Percentiles rank a stretch among this genome's conserved stretches.
Conservation (phyloP, 176 grass and related monocot species). For the Phoenix dactylifera region DNA sequence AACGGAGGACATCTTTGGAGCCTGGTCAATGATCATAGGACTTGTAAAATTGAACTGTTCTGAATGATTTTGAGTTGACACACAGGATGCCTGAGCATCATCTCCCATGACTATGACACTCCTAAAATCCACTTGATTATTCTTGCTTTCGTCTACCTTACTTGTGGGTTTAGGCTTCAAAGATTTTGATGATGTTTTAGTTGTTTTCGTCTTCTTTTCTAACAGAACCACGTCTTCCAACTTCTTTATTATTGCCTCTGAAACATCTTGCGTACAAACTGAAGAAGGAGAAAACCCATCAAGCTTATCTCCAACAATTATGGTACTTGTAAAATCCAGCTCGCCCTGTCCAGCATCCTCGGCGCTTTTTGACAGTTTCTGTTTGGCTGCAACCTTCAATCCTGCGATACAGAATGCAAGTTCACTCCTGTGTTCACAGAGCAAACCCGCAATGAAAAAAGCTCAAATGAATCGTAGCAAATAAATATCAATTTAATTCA, state of each 20-base stretch:
- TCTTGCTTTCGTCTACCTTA: conserved; percentile 19
- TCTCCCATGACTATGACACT: conserved; percentile 34
- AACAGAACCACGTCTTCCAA: conserved; percentile 34
- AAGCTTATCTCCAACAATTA: conserved; percentile 15
- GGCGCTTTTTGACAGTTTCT: conserved; percentile 16
- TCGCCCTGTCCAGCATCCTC: conserved; percentile 4
- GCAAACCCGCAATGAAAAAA: background rate
- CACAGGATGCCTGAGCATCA: conserved; percentile 10
- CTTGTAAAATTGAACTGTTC: background rate
- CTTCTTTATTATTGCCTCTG: conserved; percentile 48
- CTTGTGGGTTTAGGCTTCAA: conserved; percentile 34
- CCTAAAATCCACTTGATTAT: conserved; percentile 22
- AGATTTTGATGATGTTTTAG: conserved; percentile 29
- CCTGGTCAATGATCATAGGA: background rate
- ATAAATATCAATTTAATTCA: no score
- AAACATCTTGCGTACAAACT: conserved; percentile 22
- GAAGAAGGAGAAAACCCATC: conserved; percentile 25
- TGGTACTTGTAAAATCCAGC: conserved; percentile 19
- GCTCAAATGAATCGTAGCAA: background rate
- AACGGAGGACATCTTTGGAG: conserved; percentile 16
- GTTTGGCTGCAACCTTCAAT: conserved; percentile 19
- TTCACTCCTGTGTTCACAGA: conserved; percentile 43
- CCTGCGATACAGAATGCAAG: conserved; percentile 60
- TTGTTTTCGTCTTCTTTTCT: conserved; percentile 32
- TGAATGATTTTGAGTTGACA: background rate